Conservation (phyloP, 1,139 yeast genomes). For the Geotrichum carabidarum region DNA sequence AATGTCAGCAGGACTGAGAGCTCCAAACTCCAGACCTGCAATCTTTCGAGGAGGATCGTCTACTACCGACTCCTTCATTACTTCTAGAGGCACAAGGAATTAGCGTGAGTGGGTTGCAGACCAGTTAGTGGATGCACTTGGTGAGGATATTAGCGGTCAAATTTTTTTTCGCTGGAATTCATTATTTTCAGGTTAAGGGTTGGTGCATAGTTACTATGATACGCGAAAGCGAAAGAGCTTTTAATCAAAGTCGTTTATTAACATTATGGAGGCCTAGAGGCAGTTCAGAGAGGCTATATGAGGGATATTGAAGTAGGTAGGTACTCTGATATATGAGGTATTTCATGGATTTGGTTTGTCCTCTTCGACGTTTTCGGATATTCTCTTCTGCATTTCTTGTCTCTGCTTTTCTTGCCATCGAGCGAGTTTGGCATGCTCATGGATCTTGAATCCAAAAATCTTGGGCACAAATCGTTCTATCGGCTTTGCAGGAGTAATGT, state of each 20-base stretch:
- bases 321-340: too few relatives aligned
- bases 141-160: neutral
- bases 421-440: slow-evolving; percentile 80
- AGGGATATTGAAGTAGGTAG: neutral
- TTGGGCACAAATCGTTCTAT: slow-evolving; percentile 79
- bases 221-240: neutral
- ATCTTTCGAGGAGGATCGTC: slow-evolving; percentile 88
- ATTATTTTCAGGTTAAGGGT: slow-evolving; percentile 2
- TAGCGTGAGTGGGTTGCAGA: neutral
- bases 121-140: neutral
- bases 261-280: neutral
- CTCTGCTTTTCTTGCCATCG: slow-evolving; percentile 89
- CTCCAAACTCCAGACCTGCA: slow-evolving; percentile 88
- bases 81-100: neutral
- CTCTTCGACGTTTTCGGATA: slow-evolving; percentile 4
- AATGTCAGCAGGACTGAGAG: slow-evolving; percentile 84
- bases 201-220: neutral
- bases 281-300: neutral
- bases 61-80: slow-evolving; percentile 67
- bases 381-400: slow-evolving; percentile 47
- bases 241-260: neutral
- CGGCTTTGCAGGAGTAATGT: slow-evolving; percentile 58
- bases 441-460: slow-evolving; percentile 90
- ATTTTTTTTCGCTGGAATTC: neutral
- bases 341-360: neutral